Base-by-base conservation (phyloP, 140 eudicot species). In the Senecio squalidus region DNA sequence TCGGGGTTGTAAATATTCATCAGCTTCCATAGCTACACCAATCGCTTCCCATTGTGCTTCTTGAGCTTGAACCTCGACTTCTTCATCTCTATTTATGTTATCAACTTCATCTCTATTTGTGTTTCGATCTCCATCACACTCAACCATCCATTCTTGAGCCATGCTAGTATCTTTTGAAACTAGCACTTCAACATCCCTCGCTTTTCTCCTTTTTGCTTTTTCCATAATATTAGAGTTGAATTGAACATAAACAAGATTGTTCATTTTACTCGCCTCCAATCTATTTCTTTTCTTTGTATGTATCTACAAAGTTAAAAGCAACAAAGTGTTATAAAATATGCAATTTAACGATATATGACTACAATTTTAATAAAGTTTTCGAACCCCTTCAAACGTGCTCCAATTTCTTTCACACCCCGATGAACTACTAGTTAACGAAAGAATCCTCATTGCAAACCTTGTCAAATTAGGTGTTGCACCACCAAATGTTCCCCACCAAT, bases 341-440 rank as follows among this genome's bases (percentile, higher is more conserved):
- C n/a, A n/a, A n/a, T n/a, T n/a, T n/a, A n/a, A n/a, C n/a, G n/a
- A n/a, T n/a, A 49, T 10, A 22, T 22, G 5, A 49, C 14, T 51
- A 51, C 9, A 25, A 25, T 14, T 52, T 27, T 4, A 53, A 53
- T 6, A 16, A 15, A 30, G 6, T 8, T 6, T 16, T 15, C 60
- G n/a, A 55, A 28, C 41, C 43, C 3, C 18, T 16, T 55, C 40
- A 30, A 28, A 15, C 38, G 43, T 30, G 60, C 1, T 9, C 26
- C 60, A 3, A 8, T 15, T 54, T 17, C 50, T 23, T 38, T 36
- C 50, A 39, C 64, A 58, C 13, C 34, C 50, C 23, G 23, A 58
- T 22, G 50, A 58, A 39, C 50, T 21, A 58, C 22, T 38, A 25
- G 63, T 57, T 57, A 57, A 57, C 1, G 21, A 20, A 57, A 57